Evolutionary conservation across 177 flowering plant genomes (phyloP).

Genomic region (Vitis hybrid): DNA sequence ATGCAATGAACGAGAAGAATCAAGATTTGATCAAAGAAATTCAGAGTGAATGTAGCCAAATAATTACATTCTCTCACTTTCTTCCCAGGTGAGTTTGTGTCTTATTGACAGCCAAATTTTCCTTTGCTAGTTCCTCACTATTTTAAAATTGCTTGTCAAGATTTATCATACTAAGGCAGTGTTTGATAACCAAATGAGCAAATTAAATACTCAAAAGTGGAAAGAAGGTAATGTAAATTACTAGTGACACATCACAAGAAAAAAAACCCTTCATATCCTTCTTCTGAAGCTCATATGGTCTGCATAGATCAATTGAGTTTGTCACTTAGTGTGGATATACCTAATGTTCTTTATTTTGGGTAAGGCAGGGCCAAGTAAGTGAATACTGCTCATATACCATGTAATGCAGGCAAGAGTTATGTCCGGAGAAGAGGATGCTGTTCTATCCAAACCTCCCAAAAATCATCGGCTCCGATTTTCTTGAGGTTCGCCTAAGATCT

Average conservation of each 20-base stretch:
- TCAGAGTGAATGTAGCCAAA: constrained; percentile 45
- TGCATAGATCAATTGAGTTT: not conserved
- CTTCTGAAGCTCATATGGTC: not conserved
- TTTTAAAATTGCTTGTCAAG: not conserved
- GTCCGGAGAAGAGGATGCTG: constrained; percentile 93
- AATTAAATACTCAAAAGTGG: too few species aligned
- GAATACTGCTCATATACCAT: not conserved
- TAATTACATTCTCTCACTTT: constrained; percentile 80
- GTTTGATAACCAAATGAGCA: not conserved
- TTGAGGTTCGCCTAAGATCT: constrained; percentile 68
- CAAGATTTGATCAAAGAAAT: constrained; percentile 40
- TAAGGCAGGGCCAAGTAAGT: not conserved
- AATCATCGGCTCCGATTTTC: constrained; percentile 75
- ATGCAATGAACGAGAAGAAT: constrained; percentile 59
- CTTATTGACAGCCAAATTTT: not conserved
- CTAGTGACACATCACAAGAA: too few species aligned
- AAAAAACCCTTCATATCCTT: not conserved
- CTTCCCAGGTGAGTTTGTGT: constrained; percentile 64
- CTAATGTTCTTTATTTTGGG: too few species aligned
- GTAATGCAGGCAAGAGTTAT: constrained; percentile 67
- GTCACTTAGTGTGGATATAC: not conserved
- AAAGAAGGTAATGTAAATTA: too few species aligned
- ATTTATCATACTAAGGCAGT: not conserved
- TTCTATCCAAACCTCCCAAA: constrained; percentile 87
- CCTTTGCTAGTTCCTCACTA: not conserved